Evolutionary conservation across 1,284 basidiomycete species (phyloP).

Genomic region (Sanghuangporus weigelae): DNA sequence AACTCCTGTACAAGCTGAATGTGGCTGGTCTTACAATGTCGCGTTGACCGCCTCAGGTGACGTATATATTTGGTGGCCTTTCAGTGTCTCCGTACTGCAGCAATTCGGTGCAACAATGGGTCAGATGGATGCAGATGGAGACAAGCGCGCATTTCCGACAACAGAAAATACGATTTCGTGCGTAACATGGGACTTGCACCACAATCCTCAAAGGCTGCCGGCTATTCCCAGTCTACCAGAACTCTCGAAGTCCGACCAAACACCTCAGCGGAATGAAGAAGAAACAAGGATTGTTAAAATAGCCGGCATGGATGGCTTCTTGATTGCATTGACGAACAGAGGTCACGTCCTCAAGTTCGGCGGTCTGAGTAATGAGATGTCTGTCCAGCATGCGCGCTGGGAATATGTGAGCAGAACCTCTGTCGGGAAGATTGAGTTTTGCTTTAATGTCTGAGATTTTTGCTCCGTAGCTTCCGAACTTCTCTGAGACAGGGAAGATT

Average conservation of each 20-base stretch:
- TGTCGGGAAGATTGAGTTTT: conserved; percentile 13
- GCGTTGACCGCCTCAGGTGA: conserved; percentile 65
- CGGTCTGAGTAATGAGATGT: conserved; percentile 36
- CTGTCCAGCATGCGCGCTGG: conserved; percentile 47
- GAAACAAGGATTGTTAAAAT: conserved; percentile 65
- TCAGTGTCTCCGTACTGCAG: conserved; percentile 36
- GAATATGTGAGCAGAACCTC: conserved; percentile 57
- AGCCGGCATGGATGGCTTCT: conserved; percentile 59
- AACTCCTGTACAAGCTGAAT: conserved; percentile 63
- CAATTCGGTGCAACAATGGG: conserved; percentile 36
- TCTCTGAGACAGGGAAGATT: conserved; percentile 56
- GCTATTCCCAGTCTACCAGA: conserved; percentile 34
- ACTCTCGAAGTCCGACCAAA: conserved; percentile 32
- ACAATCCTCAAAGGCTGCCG: conserved; percentile 49
- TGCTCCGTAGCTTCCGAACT: conserved; percentile 50
- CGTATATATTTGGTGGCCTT: conserved; percentile 76
- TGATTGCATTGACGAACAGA: conserved; percentile 73
- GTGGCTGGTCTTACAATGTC: conserved; percentile 76
- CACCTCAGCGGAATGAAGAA: conserved; percentile 28
- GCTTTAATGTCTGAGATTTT: conserved; percentile 24
- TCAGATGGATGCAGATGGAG: conserved; percentile 39
- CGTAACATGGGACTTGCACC: conserved; percentile 48
- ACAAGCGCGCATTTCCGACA: conserved; percentile 32
- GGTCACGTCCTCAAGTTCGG: conserved; percentile 68
- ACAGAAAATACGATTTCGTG: conserved; percentile 49